Evolutionary conservation across 345 rosid genomes (phyloP).

Genomic region (Acer campestre): DNA sequence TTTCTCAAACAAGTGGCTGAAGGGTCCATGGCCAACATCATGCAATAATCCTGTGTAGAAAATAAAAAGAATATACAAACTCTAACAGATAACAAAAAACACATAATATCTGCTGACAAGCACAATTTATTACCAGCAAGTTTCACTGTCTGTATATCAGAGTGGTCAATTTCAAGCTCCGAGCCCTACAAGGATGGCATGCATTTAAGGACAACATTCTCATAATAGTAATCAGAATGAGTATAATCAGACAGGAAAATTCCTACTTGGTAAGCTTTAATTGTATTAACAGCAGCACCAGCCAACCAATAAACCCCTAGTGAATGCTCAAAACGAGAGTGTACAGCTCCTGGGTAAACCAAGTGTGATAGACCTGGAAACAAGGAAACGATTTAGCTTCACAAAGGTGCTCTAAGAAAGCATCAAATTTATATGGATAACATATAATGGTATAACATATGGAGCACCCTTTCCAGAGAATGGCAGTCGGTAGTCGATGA

Average conservation of each 20-base stretch:
- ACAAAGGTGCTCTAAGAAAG: neutral
- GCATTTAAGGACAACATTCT: conserved; percentile 12
- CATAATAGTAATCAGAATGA: conserved; percentile 4
- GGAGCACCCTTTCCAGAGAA: neutral
- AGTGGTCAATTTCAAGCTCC: conserved; percentile 57
- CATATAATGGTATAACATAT: neutral
- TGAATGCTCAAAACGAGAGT: conserved; percentile 73
- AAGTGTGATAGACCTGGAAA: conserved; percentile 49
- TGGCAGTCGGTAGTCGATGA: neutral
- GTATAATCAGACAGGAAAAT: conserved; percentile 1
- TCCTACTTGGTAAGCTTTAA: conserved; percentile 50
- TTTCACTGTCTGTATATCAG: conserved; percentile 63
- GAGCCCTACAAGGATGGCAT: conserved; percentile 41
- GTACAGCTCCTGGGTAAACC: conserved; percentile 79
- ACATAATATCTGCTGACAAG: neutral
- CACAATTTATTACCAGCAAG: conserved; percentile 55
- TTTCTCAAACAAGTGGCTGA: conserved; percentile 70
- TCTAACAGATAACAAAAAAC: neutral
- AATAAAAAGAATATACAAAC: neutral
- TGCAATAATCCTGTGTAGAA: conserved; percentile 61
- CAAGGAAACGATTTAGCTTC: neutral
- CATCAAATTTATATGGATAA: neutral
- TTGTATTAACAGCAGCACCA: conserved; percentile 48
- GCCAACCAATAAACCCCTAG: conserved; percentile 77
- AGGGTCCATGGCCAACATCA: conserved; percentile 87